Evolutionary conservation across 345 rosid species (phyloP).

Genomic region (Camelina sativa): DNA sequence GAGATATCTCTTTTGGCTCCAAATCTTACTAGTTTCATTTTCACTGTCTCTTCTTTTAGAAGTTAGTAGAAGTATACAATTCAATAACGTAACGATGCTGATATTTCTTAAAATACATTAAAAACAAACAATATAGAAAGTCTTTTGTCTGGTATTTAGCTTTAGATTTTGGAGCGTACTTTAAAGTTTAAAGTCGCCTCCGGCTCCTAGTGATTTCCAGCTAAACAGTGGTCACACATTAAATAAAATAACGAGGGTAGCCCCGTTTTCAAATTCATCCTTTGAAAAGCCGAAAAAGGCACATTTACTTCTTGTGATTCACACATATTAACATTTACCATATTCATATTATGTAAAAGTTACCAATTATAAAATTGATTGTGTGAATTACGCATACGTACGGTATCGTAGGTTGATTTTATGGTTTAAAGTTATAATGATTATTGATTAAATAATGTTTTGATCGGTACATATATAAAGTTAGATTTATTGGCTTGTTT

Average conservation of each 20-base stretch:
- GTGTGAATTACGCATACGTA: background rate
- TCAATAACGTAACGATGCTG: slow-evolving; percentile 9
- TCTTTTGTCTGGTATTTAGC: slow-evolving; percentile 27
- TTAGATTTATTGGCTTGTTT: background rate
- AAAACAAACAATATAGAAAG: slow-evolving; percentile 22
- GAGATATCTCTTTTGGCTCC: background rate
- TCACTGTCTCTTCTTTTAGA: background rate
- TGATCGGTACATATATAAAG: background rate
- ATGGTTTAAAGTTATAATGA: background rate
- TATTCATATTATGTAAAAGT: slow-evolving; percentile 7
- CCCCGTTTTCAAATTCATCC: slow-evolving; percentile 7
- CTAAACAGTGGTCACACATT: slow-evolving; percentile 36
- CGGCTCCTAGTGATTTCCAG: slow-evolving; percentile 37
- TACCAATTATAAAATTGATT: background rate
- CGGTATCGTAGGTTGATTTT: background rate
- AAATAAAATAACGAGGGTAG: slow-evolving; percentile 21
- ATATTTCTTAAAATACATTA: background rate
- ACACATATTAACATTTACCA: slow-evolving; percentile 18
- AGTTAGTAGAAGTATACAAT: slow-evolving; percentile 1
- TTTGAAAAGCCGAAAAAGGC: slow-evolving; percentile 8
- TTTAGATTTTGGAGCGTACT: slow-evolving; percentile 31
- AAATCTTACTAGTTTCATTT: background rate
- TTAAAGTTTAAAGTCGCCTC: slow-evolving; percentile 20
- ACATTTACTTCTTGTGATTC: slow-evolving; percentile 35
- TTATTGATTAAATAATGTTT: too few relatives aligned